phyloP scores from a whole-genome alignment of 257 asterid species.

The Primulina eburnea region DNA sequence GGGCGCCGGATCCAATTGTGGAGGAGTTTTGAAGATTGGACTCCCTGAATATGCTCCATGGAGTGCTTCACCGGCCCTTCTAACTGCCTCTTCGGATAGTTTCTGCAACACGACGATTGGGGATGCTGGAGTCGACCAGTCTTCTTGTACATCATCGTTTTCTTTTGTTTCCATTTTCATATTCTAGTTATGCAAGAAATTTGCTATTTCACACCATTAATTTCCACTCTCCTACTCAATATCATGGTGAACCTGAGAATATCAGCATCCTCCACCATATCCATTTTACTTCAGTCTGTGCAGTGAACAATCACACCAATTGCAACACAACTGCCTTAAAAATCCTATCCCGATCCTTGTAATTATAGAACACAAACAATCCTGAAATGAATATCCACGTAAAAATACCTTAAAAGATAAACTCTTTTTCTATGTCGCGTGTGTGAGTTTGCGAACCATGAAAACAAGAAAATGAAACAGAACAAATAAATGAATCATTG shows the following conservation, averaged over 20 bases:
- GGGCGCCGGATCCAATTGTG: constrained; percentile 27
- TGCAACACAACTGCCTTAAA: constrained; percentile 9
- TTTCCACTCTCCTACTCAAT: constrained; percentile 15
- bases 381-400: neutral
- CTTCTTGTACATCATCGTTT: constrained; percentile 37
- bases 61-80: constrained; percentile 56
- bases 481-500: neutral
- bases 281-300: neutral
- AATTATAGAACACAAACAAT: neutral
- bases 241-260: constrained; percentile 24
- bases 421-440: no score
- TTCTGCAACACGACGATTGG: constrained; percentile 55
- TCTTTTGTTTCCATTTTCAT: constrained; percentile 41
- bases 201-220: constrained; percentile 20
- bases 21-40: constrained; percentile 21
- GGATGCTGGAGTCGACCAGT: constrained; percentile 51
- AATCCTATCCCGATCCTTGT: constrained; percentile 5
- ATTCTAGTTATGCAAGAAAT: constrained; percentile 25
- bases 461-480: neutral
- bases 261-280: constrained; percentile 22
- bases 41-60: constrained; percentile 35
- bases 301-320: constrained; percentile 17
- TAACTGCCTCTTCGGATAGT: constrained; percentile 54
- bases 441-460: neutral
- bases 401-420: neutral